Percentiles rank a stretch among this genome's conserved stretches.
phyloP scores from a whole-genome alignment of 140 eudicot species.

The Senecio squalidus region DNA sequence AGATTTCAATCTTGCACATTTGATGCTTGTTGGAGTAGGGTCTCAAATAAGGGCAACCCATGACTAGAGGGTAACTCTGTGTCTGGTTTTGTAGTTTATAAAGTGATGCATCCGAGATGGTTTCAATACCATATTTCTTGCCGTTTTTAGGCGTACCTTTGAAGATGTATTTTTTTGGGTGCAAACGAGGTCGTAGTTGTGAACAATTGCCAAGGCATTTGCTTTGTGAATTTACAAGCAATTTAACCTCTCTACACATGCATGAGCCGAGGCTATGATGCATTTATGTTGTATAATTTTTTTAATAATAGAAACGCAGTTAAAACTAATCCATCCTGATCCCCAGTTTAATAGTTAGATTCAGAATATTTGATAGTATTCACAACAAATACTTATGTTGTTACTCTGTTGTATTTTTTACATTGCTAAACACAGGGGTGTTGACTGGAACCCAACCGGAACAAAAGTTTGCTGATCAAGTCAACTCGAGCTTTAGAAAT shows the following conservation, averaged over 20 bases:
- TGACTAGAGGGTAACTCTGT: neutral
- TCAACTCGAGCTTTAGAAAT: neutral
- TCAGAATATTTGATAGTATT: too few relatives aligned
- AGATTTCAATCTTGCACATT: too few relatives aligned
- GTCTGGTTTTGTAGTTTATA: neutral
- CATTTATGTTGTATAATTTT: too few relatives aligned
- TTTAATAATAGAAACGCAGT: too few relatives aligned
- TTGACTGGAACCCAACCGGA: too few relatives aligned
- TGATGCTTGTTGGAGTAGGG: too few relatives aligned
- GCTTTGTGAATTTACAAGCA: neutral
- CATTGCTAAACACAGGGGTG: too few relatives aligned
- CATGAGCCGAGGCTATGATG: conserved; percentile 14
- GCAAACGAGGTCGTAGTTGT: conserved; percentile 1
- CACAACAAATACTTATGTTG: too few relatives aligned
- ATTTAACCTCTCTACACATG: neutral
- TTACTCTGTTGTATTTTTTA: too few relatives aligned
- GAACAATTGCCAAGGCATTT: neutral
- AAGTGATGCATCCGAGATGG: conserved; percentile 4
- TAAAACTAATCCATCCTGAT: too few relatives aligned
- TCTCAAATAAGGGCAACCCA: too few relatives aligned
- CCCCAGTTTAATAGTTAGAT: too few relatives aligned
- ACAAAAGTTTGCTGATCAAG: neutral
- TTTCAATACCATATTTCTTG: neutral
- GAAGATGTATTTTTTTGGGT: neutral
- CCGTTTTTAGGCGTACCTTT: neutral